Conservation (phyloP, 192 early-diverging fungal species). For the Gigaspora rosea region DNA sequence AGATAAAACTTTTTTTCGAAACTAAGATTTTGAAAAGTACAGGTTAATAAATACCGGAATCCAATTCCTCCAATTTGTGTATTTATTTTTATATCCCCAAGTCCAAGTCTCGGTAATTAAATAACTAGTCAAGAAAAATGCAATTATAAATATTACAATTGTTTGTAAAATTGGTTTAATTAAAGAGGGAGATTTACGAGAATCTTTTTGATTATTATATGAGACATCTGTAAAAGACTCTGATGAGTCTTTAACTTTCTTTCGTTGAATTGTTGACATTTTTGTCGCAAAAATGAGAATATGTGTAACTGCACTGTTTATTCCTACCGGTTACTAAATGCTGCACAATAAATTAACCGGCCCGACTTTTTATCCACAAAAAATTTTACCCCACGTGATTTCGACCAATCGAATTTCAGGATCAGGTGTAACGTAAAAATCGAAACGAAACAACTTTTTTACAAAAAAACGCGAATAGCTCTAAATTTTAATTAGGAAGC, state of each 20-base stretch:
- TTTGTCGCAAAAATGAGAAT: neutral
- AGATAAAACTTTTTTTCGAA: neutral
- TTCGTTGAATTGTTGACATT: neutral
- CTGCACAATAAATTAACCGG: neutral
- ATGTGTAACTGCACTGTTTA: neutral
- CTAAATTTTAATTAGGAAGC: too few relatives aligned
- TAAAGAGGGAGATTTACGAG: neutral
- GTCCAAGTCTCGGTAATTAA: constrained; percentile 75
- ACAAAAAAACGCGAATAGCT: too few relatives aligned
- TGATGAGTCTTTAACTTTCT: neutral
- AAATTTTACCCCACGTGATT: too few relatives aligned
- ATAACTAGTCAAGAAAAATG: constrained; percentile 60
- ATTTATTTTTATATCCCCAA: constrained; percentile 75
- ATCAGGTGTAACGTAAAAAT: too few relatives aligned
- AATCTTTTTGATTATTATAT: neutral
- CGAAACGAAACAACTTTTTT: too few relatives aligned
- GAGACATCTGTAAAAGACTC: neutral
- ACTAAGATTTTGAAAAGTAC: neutral
- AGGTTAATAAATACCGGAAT: constrained; percentile 56
- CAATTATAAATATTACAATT: constrained; percentile 33
- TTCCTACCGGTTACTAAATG: neutral
- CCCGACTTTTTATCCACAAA: too few relatives aligned
- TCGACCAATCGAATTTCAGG: too few relatives aligned
- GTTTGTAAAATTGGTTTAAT: constrained; percentile 23
- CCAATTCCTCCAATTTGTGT: constrained; percentile 69